phyloP scores from a whole-genome alignment of 140 eudicot genomes.

The Ambrosia hybrid region DNA sequence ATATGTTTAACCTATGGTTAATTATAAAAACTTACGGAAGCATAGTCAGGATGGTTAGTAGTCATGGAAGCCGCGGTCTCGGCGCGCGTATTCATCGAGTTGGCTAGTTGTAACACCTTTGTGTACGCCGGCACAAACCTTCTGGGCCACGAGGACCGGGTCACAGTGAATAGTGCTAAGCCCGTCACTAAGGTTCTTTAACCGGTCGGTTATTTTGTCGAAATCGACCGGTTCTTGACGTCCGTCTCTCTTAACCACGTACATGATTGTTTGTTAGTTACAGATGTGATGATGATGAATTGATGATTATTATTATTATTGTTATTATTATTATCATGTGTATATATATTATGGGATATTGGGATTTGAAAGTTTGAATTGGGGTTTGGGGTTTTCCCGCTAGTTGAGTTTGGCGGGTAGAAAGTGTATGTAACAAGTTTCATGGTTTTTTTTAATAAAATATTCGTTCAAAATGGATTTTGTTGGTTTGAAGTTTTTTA shows the following conservation, averaged over 20 bases:
- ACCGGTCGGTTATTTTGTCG: constrained; percentile 80
- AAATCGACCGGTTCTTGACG: constrained; percentile 75
- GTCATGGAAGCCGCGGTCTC: constrained; percentile 94
- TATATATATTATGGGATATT: no score
- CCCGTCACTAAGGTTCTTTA: constrained; percentile 85
- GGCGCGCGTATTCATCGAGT: constrained; percentile 80
- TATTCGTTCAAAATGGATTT: no score
- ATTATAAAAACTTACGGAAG: no score
- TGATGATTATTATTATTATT: no score
- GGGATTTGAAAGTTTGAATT: neutral
- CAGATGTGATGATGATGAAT: no score
- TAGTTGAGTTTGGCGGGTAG: neutral
- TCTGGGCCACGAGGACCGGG: constrained; percentile 75
- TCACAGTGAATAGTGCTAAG: constrained; percentile 74
- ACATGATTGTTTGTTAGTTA: no score
- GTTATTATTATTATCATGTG: no score
- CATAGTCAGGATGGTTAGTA: constrained; percentile 75
- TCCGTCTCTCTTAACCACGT: constrained; percentile 48
- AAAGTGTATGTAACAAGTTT: no score
- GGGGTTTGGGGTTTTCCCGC: neutral
- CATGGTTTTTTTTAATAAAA: no score
- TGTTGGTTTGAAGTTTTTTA: no score
- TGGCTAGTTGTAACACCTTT: constrained; percentile 81
- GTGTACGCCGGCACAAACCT: constrained; percentile 79
- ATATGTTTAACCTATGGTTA: no score